Percentiles rank a stretch among this genome's conserved stretches.
Conservation (phyloP, 129 eudicot species). For the Mikania micrantha region DNA sequence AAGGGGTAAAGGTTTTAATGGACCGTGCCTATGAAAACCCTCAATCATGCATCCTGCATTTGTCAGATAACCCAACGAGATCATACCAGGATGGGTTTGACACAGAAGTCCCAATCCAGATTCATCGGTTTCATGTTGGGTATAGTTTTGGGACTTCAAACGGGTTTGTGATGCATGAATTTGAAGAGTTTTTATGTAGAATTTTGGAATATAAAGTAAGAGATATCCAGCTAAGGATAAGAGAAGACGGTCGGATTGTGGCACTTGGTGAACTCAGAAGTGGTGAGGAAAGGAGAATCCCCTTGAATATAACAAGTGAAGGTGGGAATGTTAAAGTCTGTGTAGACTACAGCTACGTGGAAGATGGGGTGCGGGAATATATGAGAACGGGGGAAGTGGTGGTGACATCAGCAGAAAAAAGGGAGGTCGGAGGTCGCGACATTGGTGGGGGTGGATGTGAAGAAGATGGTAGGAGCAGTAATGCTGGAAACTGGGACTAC, state of each 20-base stretch:
- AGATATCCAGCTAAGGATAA: conserved; percentile 61
- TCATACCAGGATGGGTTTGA: conserved; percentile 46
- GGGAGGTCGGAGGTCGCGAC: conserved; percentile 16
- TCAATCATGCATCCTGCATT: conserved; percentile 57
- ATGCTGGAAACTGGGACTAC: conserved; percentile 66
- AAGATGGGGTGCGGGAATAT: conserved; percentile 42
- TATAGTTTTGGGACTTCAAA: conserved; percentile 51
- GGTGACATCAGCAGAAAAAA: conserved; percentile 39
- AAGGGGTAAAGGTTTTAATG: conserved; percentile 62
- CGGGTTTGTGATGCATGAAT: conserved; percentile 74
- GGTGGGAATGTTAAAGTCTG: conserved; percentile 26
- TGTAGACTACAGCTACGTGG: conserved; percentile 66
- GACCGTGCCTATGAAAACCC: conserved; percentile 71
- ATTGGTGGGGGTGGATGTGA: conserved; percentile 15
- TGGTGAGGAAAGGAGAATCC: conserved; percentile 79
- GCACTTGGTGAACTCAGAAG: conserved; percentile 68
- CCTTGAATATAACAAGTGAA: conserved; percentile 29
- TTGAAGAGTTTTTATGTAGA: conserved; percentile 67
- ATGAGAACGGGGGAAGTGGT: conserved; percentile 48
- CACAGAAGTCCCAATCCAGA: conserved; percentile 36
- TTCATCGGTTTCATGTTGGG: conserved; percentile 77
- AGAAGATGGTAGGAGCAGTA: conserved; percentile 42
- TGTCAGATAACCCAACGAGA: conserved; percentile 66
- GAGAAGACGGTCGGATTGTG: conserved; percentile 46
- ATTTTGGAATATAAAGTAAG: conserved; percentile 61